These are phyloP conservation scores for Spathaspora sp. DNA, from an alignment of 805 yeast genomes.

Conservation along the genomic window DNA sequence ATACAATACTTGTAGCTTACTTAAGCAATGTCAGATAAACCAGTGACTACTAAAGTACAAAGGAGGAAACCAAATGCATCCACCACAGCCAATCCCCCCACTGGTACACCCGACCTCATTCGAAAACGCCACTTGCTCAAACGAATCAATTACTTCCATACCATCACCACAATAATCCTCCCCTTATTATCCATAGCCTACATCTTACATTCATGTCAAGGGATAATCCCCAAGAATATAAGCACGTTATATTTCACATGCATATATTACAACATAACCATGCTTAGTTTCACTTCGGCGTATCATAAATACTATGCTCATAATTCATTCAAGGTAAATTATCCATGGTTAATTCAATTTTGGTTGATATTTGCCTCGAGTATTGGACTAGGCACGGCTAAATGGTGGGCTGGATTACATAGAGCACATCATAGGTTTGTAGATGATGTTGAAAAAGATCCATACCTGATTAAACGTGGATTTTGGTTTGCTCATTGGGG, in stretches of 20 bases:
- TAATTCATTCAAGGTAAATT: slow-evolving; percentile 28
- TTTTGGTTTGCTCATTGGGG: slow-evolving; percentile 83
- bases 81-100: slow-evolving; percentile 3
- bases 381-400: slow-evolving; percentile 71
- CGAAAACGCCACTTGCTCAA: slow-evolving; percentile 32
- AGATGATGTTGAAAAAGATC: slow-evolving; percentile 81
- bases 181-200: slow-evolving; percentile 29
- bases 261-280: slow-evolving; percentile 31
- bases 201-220: slow-evolving; percentile 14
- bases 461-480: slow-evolving; percentile 80
- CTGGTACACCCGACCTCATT: neutral
- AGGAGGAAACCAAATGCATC: slow-evolving; percentile 15
- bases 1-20: neutral
- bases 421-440: slow-evolving; percentile 87
- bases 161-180: slow-evolving; percentile 29
- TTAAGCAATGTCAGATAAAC: neutral
- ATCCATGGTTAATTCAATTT: slow-evolving; percentile 36
- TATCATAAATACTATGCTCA: slow-evolving; percentile 43
- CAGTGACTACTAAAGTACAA: slow-evolving; percentile 12
- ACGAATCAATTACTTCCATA: slow-evolving; percentile 33
- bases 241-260: slow-evolving; percentile 25
- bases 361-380: slow-evolving; percentile 66
- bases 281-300: slow-evolving; percentile 39
- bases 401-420: slow-evolving; percentile 81
- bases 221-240: slow-evolving; percentile 23